Evolutionary conservation across 179 eudicot genomes (phyloP).

Genomic region (Carnegiea gigantea): DNA sequence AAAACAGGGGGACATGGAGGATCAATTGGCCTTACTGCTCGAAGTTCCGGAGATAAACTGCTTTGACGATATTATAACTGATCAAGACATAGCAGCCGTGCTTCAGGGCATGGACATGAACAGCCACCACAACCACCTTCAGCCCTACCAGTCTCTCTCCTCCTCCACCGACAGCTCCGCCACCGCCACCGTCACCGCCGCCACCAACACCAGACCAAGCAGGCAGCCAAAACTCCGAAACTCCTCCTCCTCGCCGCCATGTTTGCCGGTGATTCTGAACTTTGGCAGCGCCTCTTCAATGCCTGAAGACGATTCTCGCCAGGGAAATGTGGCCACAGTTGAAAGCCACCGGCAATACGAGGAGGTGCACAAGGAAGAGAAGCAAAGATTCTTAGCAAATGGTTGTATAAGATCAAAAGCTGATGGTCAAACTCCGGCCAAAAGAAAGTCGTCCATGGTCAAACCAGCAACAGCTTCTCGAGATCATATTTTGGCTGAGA

Average conservation of each 20-base stretch:
- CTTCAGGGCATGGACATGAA: slow-evolving; percentile 6
- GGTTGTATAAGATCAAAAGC: background rate
- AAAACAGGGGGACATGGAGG: background rate
- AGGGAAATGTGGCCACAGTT: background rate
- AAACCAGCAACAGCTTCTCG: background rate
- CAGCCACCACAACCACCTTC: background rate
- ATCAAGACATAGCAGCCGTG: background rate
- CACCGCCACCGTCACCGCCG: background rate
- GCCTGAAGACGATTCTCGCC: background rate
- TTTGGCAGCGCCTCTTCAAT: slow-evolving; percentile 18
- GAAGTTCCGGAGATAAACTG: background rate
- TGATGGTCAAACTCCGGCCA: slow-evolving; percentile 11
- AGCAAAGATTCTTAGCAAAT: background rate
- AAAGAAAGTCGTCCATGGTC: slow-evolving; percentile 4
- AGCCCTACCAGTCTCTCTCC: background rate
- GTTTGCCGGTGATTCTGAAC: slow-evolving; percentile 20
- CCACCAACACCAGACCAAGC: background rate
- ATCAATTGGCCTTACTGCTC: background rate
- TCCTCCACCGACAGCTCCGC: slow-evolving; percentile 11
- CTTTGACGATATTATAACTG: slow-evolving; percentile 1
- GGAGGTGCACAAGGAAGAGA: background rate
- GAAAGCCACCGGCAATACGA: background rate
- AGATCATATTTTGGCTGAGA: slow-evolving; percentile 24
- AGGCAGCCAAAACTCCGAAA: slow-evolving; percentile 8
- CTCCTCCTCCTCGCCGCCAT: background rate